phyloP scores from a whole-genome alignment of 805 yeast species.

The Nematodospora valgi region DNA sequence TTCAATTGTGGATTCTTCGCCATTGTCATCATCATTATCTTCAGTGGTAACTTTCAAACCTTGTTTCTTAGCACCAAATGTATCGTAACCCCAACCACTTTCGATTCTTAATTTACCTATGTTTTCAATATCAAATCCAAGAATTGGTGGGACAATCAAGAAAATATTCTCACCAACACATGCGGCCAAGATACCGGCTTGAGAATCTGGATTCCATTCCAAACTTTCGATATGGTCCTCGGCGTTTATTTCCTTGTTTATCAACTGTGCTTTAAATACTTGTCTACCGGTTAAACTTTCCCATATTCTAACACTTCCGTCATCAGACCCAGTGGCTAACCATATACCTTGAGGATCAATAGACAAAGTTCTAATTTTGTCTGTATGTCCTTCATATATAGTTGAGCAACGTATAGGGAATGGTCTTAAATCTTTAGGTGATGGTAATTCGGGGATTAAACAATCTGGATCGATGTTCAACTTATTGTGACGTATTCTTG shows the following conservation, averaged over 20 bases:
- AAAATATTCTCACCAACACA: constrained; percentile 78
- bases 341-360: constrained; percentile 89
- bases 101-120: constrained; percentile 75
- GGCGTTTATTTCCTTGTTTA: constrained; percentile 48
- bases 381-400: constrained; percentile 76
- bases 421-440: constrained; percentile 94
- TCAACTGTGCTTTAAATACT: constrained; percentile 60
- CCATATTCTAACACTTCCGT: constrained; percentile 95
- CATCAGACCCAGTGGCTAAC: constrained; percentile 98
- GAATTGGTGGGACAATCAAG: constrained; percentile 84
- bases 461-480: constrained; percentile 94
- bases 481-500: constrained; percentile 88
- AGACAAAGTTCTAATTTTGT: constrained; percentile 74
- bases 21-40: constrained; percentile 40
- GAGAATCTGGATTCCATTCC: constrained; percentile 85
- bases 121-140: constrained; percentile 85
- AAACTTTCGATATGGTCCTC: constrained; percentile 79
- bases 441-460: constrained; percentile 91
- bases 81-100: constrained; percentile 86
- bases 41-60: constrained; percentile 30
- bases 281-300: constrained; percentile 94
- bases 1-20: constrained; percentile 2
- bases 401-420: constrained; percentile 93
- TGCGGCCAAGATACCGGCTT: constrained; percentile 76
- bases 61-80: constrained; percentile 52